Base-by-base conservation (phyloP, 148 eudicot species). In the Oxyria digyna region DNA sequence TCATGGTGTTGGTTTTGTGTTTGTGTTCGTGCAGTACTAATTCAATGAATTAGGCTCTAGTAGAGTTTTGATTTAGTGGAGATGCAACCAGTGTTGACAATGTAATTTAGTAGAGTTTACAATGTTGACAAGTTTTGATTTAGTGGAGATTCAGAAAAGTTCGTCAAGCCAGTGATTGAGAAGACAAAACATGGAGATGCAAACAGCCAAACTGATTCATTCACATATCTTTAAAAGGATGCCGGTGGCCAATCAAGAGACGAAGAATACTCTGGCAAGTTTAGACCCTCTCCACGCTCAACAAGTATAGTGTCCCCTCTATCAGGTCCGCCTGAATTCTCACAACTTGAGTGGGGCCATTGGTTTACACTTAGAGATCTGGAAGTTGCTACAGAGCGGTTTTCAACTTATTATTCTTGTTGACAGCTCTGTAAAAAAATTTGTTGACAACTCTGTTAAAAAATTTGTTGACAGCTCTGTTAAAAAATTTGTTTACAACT, bases 301-400 rank as follows among this genome's bases (percentile, higher is more conserved):
- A 41, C 72, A 69, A 76, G 68, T 64, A 21, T 64, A 3, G 23
- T 95, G 8, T 91, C 97, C 73, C 97, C 97, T 67, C 81, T 88
- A 62, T 68, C 87, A 73, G 97, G 97, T 52, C 79, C 88, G 85
- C 97, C 95, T 3, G 97, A 91, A 73, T 67, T 79, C 67, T 91
- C 97, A 17, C 97, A 88, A 75, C 85, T 91, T 69, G 97, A 91
- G 24, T 91, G 97, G 97, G 97, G 97, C 46, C 95, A 88, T 49
- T 88, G 95, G 97, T 91, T 91, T 83, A 91, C 97, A 21, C 85
- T 91, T 32, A 85, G 95, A 77, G 97, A 91, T 78, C 95, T 91
- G 73, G 85, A 86, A 71, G 78, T 78, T 66, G 89, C 95, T 0
- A 91, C 97, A 12, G 71, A 74, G 45, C 83, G 84, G 17, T 91